phyloP scores from a whole-genome alignment of 805 yeast genomes.

The Sugiyamaella boreocaroliniensis region DNA sequence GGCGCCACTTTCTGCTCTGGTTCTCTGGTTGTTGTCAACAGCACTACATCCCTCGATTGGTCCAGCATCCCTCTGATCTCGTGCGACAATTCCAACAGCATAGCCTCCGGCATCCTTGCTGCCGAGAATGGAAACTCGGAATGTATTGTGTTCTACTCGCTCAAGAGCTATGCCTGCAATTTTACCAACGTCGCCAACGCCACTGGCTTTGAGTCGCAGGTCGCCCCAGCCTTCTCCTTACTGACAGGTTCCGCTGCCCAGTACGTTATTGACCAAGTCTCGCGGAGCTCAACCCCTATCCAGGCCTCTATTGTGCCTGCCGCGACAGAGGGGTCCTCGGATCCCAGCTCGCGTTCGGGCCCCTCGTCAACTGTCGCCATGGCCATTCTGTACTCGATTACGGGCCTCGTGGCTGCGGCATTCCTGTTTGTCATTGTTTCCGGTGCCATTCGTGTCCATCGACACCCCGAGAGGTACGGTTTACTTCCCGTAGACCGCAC shows the following conservation, averaged over 20 bases:
- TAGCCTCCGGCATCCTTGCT: conserved; percentile 2
- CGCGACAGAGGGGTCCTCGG: background rate
- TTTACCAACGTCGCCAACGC: conserved; percentile 12
- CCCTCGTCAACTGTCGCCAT: conserved; percentile 24
- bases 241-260: conserved; percentile 13
- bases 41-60: conserved; percentile 6
- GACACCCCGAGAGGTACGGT: conserved; percentile 33
- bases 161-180: conserved; percentile 17
- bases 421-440: conserved; percentile 27
- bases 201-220: conserved; percentile 14
- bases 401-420: conserved; percentile 27
- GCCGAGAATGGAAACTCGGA: conserved; percentile 15
- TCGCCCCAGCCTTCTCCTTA: conserved; percentile 23
- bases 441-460: conserved; percentile 31
- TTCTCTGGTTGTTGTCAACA: conserved; percentile 8
- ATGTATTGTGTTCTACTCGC: conserved; percentile 21
- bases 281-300: conserved; percentile 1
- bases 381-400: conserved; percentile 26
- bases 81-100: conserved; percentile 17
- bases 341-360: background rate
- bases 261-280: conserved; percentile 11
- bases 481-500: conserved; percentile 8
- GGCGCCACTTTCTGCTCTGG: conserved; percentile 17
- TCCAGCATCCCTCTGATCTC: conserved; percentile 17
- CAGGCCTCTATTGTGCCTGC: background rate